Evolutionary conservation across 257 asterid genomes (phyloP).

Genomic region (Buddleja alternifolia): DNA sequence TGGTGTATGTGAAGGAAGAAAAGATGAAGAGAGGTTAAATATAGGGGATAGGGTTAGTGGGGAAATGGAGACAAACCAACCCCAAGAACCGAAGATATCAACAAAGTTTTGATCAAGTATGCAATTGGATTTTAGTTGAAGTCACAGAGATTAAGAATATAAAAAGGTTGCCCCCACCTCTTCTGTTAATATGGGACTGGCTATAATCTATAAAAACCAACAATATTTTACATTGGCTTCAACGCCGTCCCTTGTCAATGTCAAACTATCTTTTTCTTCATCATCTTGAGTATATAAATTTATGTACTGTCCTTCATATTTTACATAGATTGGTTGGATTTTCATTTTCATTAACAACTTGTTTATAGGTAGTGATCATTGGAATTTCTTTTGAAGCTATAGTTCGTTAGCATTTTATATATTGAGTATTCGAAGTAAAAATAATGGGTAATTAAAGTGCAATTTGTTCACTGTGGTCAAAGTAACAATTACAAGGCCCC

Average conservation of each 20-base stretch:
- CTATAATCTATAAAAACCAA: neutral
- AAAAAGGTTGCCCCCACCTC: neutral
- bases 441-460: too few relatives aligned
- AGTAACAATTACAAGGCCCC: too few relatives aligned
- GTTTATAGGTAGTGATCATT: neutral
- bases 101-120: neutral
- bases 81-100: neutral
- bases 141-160: neutral
- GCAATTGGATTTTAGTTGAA: conserved; percentile 3
- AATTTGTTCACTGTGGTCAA: too few relatives aligned
- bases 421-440: too few relatives aligned
- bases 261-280: conserved; percentile 9
- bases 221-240: conserved; percentile 7
- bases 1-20: too few relatives aligned
- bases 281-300: neutral
- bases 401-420: too few relatives aligned
- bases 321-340: neutral
- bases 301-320: neutral
- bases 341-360: too few relatives aligned
- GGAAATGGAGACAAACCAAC: neutral
- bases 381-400: neutral
- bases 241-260: conserved; percentile 9
- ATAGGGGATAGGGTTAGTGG: neutral
- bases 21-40: neutral
- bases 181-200: neutral